Base-by-base conservation (phyloP, 164 flowering plant species). In the Vitis labrusca region DNA sequence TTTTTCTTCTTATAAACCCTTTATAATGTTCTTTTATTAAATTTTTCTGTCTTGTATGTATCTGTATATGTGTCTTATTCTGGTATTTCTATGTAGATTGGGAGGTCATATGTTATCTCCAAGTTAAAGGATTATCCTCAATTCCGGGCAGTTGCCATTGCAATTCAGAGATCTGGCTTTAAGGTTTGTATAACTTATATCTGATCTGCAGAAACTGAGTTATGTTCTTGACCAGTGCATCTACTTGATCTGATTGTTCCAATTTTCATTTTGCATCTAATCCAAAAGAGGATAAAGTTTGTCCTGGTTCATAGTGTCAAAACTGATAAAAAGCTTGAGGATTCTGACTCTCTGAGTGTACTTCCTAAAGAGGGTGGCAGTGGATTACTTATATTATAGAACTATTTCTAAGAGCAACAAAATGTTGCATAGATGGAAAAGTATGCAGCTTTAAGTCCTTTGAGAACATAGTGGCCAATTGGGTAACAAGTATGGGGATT, bases 81-180 rank as follows among this genome's bases (percentile, higher is more conserved):
- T 55, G 52, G n/a, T 9, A 17, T 56, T 32, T 67, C 63, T 64
- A 11, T 67, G 64, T 90, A 93, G 98, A 86, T 93, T 76, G 97
- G 89, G 47, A 90, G 82, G 79, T 83, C 97, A 57, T 91, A 73
- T 80, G 98, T 93, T 58, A 77, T 84, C 58, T 89, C 97, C 15
- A 93, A 88, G 81, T 77, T 93, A 69, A 90, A 88, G 87, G 90
- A 93, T 76, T 91, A 93, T 82, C 98, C 98, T 2, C 79, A 84
- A 75, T 93, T 93, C 71, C 90, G 79, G 50, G 93, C 98, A 65
- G 97, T 93, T 71, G 89, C 95, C 59, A 81, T 91, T 76, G 98
- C 98, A 51, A 93, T 88, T 73, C 86, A 74, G 73, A 86, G 78
- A 81, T 93, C 98, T 78, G 98, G 98, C 15, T 93, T 93, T 75